These are phyloP conservation scores for Botrytis cinerea DNA, from an alignment of 2,329 filamentous ascomycete species.

Conservation along the genomic window DNA sequence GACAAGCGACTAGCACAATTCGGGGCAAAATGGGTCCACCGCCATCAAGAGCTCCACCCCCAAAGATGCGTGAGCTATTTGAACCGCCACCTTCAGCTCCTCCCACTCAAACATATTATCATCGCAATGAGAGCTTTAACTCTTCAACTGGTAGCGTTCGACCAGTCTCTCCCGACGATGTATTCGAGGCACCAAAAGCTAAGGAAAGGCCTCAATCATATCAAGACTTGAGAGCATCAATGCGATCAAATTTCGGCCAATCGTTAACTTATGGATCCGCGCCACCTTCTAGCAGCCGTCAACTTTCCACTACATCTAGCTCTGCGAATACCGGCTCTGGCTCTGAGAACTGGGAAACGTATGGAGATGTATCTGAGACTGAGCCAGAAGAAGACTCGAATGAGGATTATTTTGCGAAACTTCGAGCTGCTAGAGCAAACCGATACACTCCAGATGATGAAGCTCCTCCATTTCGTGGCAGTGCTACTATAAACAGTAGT, in stretches of 20 bases:
- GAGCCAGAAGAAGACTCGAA: constrained; percentile 74
- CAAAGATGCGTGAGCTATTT: constrained; percentile 87
- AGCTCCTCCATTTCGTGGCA: constrained; percentile 31
- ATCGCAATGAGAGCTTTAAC: constrained; percentile 51
- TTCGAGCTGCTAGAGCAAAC: constrained; percentile 69
- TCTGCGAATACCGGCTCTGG: constrained; percentile 69
- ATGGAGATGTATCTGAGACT: constrained; percentile 80
- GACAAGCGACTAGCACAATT: constrained; percentile 42
- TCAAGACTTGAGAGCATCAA: constrained; percentile 47
- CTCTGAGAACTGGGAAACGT: constrained; percentile 98
- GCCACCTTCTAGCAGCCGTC: constrained; percentile 50
- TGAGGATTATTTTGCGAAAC: constrained; percentile 85
- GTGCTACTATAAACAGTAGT: constrained; percentile 38
- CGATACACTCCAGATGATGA: constrained; percentile 55
- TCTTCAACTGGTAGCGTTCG: constrained; percentile 56
- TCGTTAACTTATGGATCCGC: constrained; percentile 34
- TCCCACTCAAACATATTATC: constrained; percentile 55
- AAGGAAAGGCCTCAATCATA: constrained; percentile 43
- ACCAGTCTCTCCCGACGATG: constrained; percentile 73
- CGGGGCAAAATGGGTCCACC: constrained; percentile 53
- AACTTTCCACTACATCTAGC: constrained; percentile 71
- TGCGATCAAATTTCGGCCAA: constrained; percentile 44
- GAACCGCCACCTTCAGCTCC: constrained; percentile 49
- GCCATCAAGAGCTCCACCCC: constrained; percentile 69
- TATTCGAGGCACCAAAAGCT: constrained; percentile 68